Conservation (phyloP, 2,329 filamentous ascomycete genomes). For the Immersiporthe knoxdaviesiana region DNA sequence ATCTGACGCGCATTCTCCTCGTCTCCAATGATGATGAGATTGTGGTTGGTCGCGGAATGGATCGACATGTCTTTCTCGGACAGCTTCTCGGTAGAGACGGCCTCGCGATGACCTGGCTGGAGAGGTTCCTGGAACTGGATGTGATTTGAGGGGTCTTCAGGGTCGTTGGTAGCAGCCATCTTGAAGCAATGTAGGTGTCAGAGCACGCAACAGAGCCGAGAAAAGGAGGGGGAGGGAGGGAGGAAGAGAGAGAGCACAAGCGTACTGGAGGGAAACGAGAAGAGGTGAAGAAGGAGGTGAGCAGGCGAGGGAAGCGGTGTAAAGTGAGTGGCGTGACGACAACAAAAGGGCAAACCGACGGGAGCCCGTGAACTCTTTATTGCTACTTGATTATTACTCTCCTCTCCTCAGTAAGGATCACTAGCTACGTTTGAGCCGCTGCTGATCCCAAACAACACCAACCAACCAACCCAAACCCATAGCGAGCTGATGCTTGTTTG, state of each 20-base stretch:
- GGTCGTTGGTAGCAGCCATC: not conserved
- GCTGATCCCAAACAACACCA: not conserved
- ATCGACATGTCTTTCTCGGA: not conserved
- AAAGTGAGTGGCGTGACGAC: not conserved
- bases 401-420: not conserved
- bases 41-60: not conserved
- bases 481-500: not conserved
- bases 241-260: not conserved
- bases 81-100: not conserved
- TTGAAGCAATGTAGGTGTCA: not conserved
- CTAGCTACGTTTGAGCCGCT: not conserved
- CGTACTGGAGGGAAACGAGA: not conserved
- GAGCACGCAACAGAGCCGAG: not conserved
- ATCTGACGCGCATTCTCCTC: slow-evolving; percentile 18
- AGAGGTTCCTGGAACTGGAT: not conserved
- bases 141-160: not conserved
- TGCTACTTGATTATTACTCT: not conserved
- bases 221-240: not conserved
- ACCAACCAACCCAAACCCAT: too few relatives aligned
- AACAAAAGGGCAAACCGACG: not conserved
- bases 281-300: not conserved
- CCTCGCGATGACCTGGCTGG: not conserved
- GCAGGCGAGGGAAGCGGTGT: not conserved
- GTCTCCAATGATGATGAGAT: not conserved
- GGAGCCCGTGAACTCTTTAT: not conserved